Base-by-base conservation (phyloP, 805 yeast genomes). In the Teunomyces funiuensis region DNA sequence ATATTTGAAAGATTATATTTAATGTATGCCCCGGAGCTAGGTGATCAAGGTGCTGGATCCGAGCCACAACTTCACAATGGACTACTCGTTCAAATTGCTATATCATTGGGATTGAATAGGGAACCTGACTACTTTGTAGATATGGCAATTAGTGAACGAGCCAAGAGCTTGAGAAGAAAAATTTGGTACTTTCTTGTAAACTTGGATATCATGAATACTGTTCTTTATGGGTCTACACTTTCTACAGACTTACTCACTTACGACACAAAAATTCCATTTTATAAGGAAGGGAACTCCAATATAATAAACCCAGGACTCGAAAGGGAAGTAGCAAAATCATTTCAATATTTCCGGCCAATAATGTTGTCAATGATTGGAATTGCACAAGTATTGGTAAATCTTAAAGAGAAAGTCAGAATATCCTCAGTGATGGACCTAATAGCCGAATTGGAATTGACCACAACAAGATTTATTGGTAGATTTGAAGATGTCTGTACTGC, bases 121-220 rank as follows among this genome's bases (percentile, higher is more conserved):
- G 74, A 69, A 13, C 72, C 73, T 0, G 63, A 61, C 15, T 55
- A 63, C 4, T 56, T 61, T 31, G 34, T 47, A 0, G 55, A 52
- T 19, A 36, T 52, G 5, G 38, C 46, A 1, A 43, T 46, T 5
- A 44, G 45, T 14, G 47, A 37, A 9, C 44, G 40, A 9, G 36
- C 44, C 13, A 49, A 52, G 19, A 50, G 66, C 3, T 52, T 80
- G 4, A 70, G 77, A 72, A 68, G 87, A 51, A 80, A 77, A 48
- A 66, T 80, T 3, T 82, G 87, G 87, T 72, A 70, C 55, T 61
- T 65, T 18, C 55, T 82, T 28, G 62, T 77, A 3, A 51, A 70
- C 1, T 45, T 65, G 36, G 86, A 81, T 52, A 46, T 66, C 1
- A 67, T 73, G 13, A 55, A 60, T 40, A 55, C 61, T 0, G 63